phyloP scores from a whole-genome alignment of 306 rosid genomes.

The Medicago arabica region DNA sequence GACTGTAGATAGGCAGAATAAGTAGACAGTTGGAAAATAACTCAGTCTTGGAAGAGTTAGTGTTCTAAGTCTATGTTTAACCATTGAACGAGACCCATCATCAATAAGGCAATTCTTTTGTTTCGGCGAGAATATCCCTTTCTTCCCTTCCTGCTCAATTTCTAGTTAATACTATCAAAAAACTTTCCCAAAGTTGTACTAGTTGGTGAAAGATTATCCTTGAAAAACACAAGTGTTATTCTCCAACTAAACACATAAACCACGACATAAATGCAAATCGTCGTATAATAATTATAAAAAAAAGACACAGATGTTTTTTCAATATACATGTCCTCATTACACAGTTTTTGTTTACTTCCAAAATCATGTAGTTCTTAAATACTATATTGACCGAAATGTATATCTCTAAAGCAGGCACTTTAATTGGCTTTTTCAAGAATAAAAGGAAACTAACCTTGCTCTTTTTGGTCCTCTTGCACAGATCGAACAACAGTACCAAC shows the following conservation, averaged over 20 bases:
- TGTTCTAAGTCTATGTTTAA: neutral
- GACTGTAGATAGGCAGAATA: neutral
- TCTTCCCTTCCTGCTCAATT: neutral
- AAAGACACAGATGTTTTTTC: neutral
- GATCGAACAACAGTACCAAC: conserved; percentile 96
- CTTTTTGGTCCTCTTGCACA: conserved; percentile 91
- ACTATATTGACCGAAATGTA: neutral
- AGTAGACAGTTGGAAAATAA: neutral
- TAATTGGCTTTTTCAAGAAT: conserved; percentile 15
- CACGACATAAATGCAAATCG: conserved; percentile 5
- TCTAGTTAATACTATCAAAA: neutral
- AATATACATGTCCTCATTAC: neutral
- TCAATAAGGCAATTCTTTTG: neutral
- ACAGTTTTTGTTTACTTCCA: conserved; percentile 16
- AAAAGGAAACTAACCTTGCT: conserved; percentile 67
- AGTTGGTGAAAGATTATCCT: conserved; percentile 7
- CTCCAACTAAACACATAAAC: conserved; percentile 14
- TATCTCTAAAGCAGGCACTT: conserved; percentile 12
- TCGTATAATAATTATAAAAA: neutral
- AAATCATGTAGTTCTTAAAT: conserved; percentile 23
- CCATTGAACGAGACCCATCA: neutral
- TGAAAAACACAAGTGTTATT: neutral
- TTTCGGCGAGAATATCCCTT: neutral
- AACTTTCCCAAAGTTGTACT: conserved; percentile 9
- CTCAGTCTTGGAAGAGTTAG: neutral